A percentile compares a stretch with the other conserved stretches of the same genome.
Evolutionary conservation across 495 filamentous ascomycete species (phyloP).

Genomic region (Aspergillus panamensis): DNA sequence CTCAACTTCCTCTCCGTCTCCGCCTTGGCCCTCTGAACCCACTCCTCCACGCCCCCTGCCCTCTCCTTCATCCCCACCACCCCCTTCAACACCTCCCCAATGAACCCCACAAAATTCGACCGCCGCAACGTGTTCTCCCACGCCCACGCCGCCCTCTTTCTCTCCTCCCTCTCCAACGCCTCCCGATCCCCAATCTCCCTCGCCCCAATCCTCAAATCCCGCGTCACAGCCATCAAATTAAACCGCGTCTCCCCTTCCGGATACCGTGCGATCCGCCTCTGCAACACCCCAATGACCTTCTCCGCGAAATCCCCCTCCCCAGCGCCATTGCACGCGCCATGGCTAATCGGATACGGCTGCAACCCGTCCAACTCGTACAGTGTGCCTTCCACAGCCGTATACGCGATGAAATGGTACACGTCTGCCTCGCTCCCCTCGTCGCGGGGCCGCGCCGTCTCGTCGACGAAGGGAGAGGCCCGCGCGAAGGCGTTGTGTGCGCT

Average conservation of each 20-base stretch:
- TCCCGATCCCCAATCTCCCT: constrained; percentile 80
- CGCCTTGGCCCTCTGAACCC: constrained; percentile 73
- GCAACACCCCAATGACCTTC: constrained; percentile 82
- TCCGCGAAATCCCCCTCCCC: constrained; percentile 72
- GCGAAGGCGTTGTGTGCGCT: constrained; percentile 94
- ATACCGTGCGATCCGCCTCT: constrained; percentile 79
- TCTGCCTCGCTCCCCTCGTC: constrained; percentile 60
- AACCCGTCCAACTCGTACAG: constrained; percentile 96
- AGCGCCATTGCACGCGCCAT: constrained; percentile 69
- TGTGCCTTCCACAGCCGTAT: constrained; percentile 70
- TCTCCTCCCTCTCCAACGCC: constrained; percentile 71
- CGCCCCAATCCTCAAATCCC: constrained; percentile 72
- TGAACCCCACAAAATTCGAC: constrained; percentile 96
- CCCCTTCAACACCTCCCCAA: constrained; percentile 84
- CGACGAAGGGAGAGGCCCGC: constrained; percentile 79
- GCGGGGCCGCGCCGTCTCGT: constrained; percentile 69
- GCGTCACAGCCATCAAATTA: constrained; percentile 89
- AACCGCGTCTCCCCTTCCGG: constrained; percentile 86
- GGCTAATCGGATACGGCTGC: constrained; percentile 85
- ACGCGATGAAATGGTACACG: constrained; percentile 97
- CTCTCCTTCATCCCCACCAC: constrained; percentile 69
- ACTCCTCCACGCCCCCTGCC: constrained; percentile 62
- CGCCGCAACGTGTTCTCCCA: constrained; percentile 93
- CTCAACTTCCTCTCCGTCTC: constrained; percentile 68
- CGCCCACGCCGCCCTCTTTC: constrained; percentile 79